Evolutionary conservation across 2,329 filamentous ascomycete species (phyloP), one percentile per base, ranked within the genome.

Genomic region (Fusarium dimerum): DNA sequence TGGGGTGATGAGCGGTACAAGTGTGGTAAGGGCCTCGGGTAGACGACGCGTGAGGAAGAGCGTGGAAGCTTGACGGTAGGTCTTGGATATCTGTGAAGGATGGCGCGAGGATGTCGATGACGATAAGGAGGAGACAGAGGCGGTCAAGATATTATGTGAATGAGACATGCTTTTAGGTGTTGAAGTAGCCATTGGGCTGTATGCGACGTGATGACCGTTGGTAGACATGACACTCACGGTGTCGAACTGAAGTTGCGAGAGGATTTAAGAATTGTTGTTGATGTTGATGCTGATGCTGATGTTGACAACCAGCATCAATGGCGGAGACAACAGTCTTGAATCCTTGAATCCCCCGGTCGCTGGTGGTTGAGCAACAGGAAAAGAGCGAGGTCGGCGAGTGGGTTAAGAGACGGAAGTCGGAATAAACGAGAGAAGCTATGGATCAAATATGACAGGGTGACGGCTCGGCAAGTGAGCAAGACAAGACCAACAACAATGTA

Each of bases 41-140:
- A 97, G 79, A 44, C 93, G 89, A 71, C 94, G 92, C 71, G 94
- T 99, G 54, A 99, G 81, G 75, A 96, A 99, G 20, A 97, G 83
- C 59, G 94, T 92, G 7, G 92, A 95, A 32, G 94, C 90, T 76
- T 96, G 92, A 61, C 93, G 90, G 76, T 97, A 97, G 30, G 89
- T 89, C 73, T 94, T 94, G 62, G 93, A 94, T 66, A 96, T 89
- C 66, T 89, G 84, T 45, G 84, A 87, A 42, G 86, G 79, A 48
- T 85, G 83, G 48, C 86, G 85, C 40, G 81, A 74, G 20, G 80
- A 76, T 29, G 77, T 75, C 45, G 87, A 82, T 46, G 84, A 84
- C 15, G 84, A 82, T 45, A 90, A 77, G 51, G 86, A 89, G 48
- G 87, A 84, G 63, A 89, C 83, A 55, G 90, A 90, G 51, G 84